Conservation (phyloP, 371 early-diverging fungal genomes). For the Mucor saturninus region DNA sequence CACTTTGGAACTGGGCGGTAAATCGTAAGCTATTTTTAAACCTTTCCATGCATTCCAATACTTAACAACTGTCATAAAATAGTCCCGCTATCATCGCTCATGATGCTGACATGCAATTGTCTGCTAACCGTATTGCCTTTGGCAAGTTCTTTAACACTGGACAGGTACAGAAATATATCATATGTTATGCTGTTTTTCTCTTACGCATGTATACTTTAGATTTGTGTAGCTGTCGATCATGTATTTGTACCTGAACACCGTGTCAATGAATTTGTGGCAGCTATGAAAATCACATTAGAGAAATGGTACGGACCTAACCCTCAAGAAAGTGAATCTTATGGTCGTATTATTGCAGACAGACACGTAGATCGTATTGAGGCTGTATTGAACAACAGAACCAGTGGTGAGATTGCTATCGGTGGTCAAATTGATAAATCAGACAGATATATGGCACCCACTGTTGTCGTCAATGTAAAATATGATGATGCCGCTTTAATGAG, state of each 20-base stretch:
- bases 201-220: constrained; percentile 28
- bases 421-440: constrained; percentile 35
- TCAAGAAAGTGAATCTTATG: constrained; percentile 56
- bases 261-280: constrained; percentile 53
- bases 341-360: constrained; percentile 72
- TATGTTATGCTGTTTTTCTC: too few relatives aligned
- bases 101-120: constrained; percentile 65
- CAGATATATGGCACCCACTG: constrained; percentile 35
- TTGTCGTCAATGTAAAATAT: constrained; percentile 28
- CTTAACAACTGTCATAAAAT: not conserved
- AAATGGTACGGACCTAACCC: constrained; percentile 63
- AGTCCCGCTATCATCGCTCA: constrained; percentile 77
- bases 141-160: constrained; percentile 86
- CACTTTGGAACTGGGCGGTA: constrained; percentile 90
- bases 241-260: constrained; percentile 65
- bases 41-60: too few relatives aligned
- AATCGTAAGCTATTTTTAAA: constrained; percentile 51
- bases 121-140: constrained; percentile 82
- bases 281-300: constrained; percentile 54
- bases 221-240: constrained; percentile 90
- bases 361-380: constrained; percentile 74
- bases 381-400: constrained; percentile 56
- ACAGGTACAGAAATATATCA: constrained; percentile 41
- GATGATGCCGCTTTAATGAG: constrained; percentile 40
- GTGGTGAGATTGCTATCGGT: constrained; percentile 59